These are phyloP conservation scores for Neolentinus lepideus DNA, from an alignment of 1,284 basidiomycete genomes.

Conservation along the genomic window DNA sequence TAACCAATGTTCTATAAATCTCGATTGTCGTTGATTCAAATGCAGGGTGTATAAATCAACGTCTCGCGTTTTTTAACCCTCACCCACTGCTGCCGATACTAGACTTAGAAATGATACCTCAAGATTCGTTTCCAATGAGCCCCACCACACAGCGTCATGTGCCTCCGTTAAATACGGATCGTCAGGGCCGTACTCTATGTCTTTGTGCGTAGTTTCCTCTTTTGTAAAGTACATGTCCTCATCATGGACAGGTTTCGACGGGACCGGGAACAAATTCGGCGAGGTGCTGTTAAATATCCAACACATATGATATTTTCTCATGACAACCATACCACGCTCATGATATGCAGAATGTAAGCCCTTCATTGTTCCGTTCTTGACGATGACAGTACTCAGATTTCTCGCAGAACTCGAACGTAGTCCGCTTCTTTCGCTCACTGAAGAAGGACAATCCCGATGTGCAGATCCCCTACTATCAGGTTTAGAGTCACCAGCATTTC, in stretches of 20 bases:
- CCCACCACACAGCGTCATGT: too few relatives aligned
- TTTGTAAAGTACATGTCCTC: neutral
- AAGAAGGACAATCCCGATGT: constrained; percentile 46
- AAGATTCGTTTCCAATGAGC: too few relatives aligned
- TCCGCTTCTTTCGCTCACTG: constrained; percentile 57
- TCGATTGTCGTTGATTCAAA: too few relatives aligned
- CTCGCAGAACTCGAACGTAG: constrained; percentile 60
- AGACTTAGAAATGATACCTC: too few relatives aligned
- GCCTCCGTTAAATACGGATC: neutral
- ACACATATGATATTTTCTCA: neutral
- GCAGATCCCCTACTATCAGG: constrained; percentile 66
- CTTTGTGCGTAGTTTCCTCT: neutral
- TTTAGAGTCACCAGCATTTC: neutral
- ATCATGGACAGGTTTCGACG: constrained; percentile 1
- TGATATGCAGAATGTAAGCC: neutral
- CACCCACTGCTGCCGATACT: too few relatives aligned
- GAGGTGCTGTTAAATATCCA: neutral
- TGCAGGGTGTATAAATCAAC: too few relatives aligned
- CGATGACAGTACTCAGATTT: neutral
- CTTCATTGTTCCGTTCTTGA: neutral
- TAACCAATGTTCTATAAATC: too few relatives aligned
- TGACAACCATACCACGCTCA: neutral
- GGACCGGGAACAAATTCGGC: constrained; percentile 2
- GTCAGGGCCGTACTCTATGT: neutral
- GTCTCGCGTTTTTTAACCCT: too few relatives aligned